Evolutionary conservation across 176 grass and related monocot species (phyloP).

Genomic region (Bolboschoenus planiculmis): DNA sequence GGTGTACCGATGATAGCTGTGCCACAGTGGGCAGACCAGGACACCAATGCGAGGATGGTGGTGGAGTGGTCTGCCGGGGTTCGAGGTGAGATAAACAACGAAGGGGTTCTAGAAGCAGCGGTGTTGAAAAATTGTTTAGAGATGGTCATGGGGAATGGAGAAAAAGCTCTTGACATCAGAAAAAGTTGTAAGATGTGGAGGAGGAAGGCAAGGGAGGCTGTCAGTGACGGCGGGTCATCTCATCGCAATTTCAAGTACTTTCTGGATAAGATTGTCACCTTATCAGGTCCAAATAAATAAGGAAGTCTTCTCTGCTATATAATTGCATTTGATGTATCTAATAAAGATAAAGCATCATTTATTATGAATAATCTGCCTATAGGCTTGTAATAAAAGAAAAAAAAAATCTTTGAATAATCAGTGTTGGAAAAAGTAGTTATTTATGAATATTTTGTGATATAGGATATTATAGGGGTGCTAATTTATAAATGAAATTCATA

Average conservation of each 20-base stretch:
- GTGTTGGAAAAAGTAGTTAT: no score
- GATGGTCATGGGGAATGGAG: conserved; percentile 14
- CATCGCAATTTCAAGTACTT: not conserved
- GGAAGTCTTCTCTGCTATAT: no score
- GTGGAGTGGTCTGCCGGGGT: conserved; percentile 4
- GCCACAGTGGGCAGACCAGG: conserved; percentile 28
- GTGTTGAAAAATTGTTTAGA: conserved; percentile 21
- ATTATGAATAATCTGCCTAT: no score
- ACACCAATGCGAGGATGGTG: conserved; percentile 20
- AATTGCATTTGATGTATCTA: no score
- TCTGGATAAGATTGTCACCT: not conserved
- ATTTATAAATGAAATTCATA: no score
- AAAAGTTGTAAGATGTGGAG: not conserved
- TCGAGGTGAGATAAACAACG: not conserved
- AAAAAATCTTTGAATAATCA: no score
- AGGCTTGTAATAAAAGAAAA: no score
- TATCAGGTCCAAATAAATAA: not conserved
- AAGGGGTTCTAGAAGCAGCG: not conserved
- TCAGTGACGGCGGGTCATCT: conserved; percentile 5
- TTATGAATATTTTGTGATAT: no score
- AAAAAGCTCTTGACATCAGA: conserved; percentile 12
- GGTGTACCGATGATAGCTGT: conserved; percentile 26
- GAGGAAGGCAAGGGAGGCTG: conserved; percentile 1
- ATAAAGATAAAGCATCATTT: no score
- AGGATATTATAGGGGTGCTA: no score